These are phyloP conservation scores for Helminthosporium solani DNA, from an alignment of 2,329 filamentous ascomycete species.

Conservation along the genomic window DNA sequence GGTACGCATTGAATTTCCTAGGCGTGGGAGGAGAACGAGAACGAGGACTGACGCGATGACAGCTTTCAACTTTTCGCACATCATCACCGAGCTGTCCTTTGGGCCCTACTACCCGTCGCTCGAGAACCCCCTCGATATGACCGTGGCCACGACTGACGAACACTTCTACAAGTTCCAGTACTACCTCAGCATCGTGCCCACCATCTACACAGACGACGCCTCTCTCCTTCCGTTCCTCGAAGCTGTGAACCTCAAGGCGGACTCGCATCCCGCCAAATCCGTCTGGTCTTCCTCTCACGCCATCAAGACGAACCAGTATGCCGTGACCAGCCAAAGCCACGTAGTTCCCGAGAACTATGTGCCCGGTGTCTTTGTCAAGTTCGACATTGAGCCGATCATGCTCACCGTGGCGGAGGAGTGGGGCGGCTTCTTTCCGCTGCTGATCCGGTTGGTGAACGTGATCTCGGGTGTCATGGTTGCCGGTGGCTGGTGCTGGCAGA, in stretches of 20 bases:
- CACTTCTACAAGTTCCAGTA: slow-evolving; percentile 98
- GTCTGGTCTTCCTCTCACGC: slow-evolving; percentile 50
- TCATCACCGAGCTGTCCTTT: slow-evolving; percentile 94
- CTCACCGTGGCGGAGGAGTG: slow-evolving; percentile 82
- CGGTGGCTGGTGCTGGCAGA: slow-evolving; percentile 87
- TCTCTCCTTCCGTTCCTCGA: slow-evolving; percentile 51
- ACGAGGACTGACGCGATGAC: slow-evolving; percentile 12
- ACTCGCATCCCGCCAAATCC: slow-evolving; percentile 38
- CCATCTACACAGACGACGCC: slow-evolving; percentile 69
- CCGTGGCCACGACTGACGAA: slow-evolving; percentile 68
- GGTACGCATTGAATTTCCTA: slow-evolving; percentile 53
- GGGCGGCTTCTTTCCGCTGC: slow-evolving; percentile 69
- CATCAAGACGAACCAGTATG: slow-evolving; percentile 95
- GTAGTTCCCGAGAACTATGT: slow-evolving; percentile 67
- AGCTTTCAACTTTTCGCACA: slow-evolving; percentile 98
- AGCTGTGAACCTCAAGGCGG: slow-evolving; percentile 33
- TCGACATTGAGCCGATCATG: slow-evolving; percentile 95
- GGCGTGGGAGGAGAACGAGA: too few species aligned
- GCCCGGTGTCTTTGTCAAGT: slow-evolving; percentile 96
- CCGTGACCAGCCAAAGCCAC: slow-evolving; percentile 84
- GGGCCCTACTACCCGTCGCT: slow-evolving; percentile 95
- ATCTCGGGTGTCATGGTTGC: slow-evolving; percentile 88
- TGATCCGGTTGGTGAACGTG: slow-evolving; percentile 86
- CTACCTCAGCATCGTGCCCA: slow-evolving; percentile 92
- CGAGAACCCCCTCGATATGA: slow-evolving; percentile 90